These are phyloP conservation scores for Aspergillus carlsbadensis DNA, from an alignment of 495 filamentous ascomycete genomes.

Conservation along the genomic window DNA sequence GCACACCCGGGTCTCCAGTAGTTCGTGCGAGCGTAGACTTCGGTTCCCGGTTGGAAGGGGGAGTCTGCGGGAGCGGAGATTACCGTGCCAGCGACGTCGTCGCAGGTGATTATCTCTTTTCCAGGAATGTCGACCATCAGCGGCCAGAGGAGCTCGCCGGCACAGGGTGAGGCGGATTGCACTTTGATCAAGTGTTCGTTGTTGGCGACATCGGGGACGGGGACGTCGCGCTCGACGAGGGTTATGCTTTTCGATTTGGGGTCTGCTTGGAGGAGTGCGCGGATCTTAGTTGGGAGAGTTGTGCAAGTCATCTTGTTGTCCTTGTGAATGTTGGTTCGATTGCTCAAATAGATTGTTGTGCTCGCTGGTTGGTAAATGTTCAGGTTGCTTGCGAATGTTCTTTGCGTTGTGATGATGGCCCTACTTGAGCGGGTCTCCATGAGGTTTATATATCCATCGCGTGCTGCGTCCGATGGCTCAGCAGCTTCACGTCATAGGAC, in stretches of 20 bases:
- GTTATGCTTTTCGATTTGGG: neutral
- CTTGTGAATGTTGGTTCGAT: neutral
- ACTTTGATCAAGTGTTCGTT: constrained; percentile 54
- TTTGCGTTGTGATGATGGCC: no score
- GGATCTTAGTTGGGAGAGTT: constrained; percentile 6
- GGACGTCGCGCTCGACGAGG: constrained; percentile 18
- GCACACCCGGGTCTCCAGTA: constrained; percentile 41
- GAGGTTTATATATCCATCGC: no score
- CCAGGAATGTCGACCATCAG: constrained; percentile 34
- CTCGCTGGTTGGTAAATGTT: no score
- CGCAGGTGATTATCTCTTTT: constrained; percentile 42
- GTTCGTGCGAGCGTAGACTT: constrained; percentile 50
- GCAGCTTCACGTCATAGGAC: no score
- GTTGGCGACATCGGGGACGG: constrained; percentile 17
- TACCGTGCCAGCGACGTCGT: constrained; percentile 51
- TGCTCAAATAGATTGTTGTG: no score
- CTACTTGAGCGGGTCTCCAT: no score
- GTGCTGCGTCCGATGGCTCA: no score
- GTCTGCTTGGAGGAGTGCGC: constrained; percentile 9
- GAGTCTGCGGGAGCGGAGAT: constrained; percentile 41
- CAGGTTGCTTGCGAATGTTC: no score
- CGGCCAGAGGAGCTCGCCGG: constrained; percentile 55
- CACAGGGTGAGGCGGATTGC: constrained; percentile 47
- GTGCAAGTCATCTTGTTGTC: neutral
- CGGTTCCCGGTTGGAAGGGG: constrained; percentile 43